Conservation (phyloP, 352 stramenopile species). For the Phytopythium sindhum region DNA sequence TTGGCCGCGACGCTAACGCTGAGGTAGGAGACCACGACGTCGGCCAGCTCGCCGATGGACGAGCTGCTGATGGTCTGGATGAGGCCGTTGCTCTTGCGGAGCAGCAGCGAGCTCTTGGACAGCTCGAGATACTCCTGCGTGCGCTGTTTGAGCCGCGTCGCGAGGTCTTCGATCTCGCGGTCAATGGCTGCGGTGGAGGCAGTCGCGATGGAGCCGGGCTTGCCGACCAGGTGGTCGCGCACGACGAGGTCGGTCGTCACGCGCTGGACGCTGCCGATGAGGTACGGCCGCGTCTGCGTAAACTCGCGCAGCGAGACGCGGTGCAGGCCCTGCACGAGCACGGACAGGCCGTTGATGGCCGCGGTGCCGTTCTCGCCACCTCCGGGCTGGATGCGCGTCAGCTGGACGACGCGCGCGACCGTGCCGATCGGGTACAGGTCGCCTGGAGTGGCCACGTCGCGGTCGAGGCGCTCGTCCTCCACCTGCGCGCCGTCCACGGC, state of each 20-base stretch:
- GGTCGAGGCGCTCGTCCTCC: conserved; percentile 8
- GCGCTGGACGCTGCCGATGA: conserved; percentile 47
- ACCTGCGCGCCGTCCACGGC: conserved; percentile 8
- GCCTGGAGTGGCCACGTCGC: conserved; percentile 21
- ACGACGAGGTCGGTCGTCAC: conserved; percentile 19
- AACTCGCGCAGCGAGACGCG: conserved; percentile 48
- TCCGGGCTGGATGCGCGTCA: conserved; percentile 49
- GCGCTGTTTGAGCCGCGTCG: conserved; percentile 53
- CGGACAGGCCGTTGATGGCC: conserved; percentile 33
- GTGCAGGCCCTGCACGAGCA: conserved; percentile 63
- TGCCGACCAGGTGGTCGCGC: background rate
- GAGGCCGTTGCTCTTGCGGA: conserved; percentile 52
- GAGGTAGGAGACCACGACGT: conserved; percentile 70
- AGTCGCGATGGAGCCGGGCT: conserved; percentile 10
- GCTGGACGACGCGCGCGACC: conserved; percentile 69
- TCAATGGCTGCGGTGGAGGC: conserved; percentile 6
- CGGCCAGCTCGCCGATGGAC: conserved; percentile 56
- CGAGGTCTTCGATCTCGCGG: conserved; percentile 30
- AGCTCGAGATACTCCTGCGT: conserved; percentile 66
- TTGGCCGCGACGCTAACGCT: conserved; percentile 52
- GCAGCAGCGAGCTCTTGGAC: conserved; percentile 50
- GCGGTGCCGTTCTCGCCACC: conserved; percentile 17
- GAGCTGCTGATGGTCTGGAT: conserved; percentile 64
- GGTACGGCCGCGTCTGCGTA: conserved; percentile 51
- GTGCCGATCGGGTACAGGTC: conserved; percentile 58